A percentile compares a stretch with the other conserved stretches of the same genome.
Evolutionary conservation across 2,329 filamentous ascomycete genomes (phyloP).

Genomic region (Aspergillus ruber): DNA sequence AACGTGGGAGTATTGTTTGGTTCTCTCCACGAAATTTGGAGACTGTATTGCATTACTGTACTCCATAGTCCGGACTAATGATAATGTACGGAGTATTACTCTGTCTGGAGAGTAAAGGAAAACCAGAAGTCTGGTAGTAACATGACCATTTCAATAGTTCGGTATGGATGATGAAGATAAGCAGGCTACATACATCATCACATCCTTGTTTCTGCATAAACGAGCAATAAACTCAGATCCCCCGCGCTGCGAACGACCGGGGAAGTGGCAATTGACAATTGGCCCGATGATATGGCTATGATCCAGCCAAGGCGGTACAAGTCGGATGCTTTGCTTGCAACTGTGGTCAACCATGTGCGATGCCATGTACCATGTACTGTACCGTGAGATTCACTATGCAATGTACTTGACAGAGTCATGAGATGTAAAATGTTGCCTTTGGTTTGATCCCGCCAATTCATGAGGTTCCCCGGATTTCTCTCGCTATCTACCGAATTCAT

Average conservation of each 20-base stretch:
- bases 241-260: background rate
- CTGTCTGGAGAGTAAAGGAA: no score
- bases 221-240: background rate
- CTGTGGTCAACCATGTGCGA: background rate
- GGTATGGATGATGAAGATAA: background rate
- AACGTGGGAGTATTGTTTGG: background rate
- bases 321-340: background rate
- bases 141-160: background rate
- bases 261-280: background rate
- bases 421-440: background rate
- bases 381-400: background rate
- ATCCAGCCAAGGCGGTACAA: background rate
- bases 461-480: background rate
- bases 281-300: background rate
- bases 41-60: background rate
- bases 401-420: background rate
- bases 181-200: background rate
- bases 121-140: no score
- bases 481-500: background rate
- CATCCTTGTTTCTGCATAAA: background rate
- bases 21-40: background rate
- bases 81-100: no score
- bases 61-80: no score
- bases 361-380: background rate
- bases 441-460: background rate